Evolutionary conservation across 495 filamentous ascomycete genomes (phyloP).

Genomic region (Aspergillus diversus): DNA sequence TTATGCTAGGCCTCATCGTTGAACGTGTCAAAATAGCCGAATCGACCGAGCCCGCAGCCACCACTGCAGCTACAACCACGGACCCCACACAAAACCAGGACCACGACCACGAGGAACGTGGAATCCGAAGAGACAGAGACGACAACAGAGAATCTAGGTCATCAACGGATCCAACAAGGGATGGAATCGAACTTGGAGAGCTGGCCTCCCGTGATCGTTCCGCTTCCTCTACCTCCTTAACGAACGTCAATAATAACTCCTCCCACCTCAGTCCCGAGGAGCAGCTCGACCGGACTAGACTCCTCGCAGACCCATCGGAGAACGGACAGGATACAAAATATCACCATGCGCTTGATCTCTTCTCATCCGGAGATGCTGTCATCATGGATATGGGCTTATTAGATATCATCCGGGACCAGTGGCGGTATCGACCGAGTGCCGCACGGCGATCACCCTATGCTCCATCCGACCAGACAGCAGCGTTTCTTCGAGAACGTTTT

Average conservation of each 20-base stretch:
- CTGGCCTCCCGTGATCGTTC: constrained; percentile 14
- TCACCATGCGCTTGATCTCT: constrained; percentile 57
- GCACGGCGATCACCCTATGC: constrained; percentile 33
- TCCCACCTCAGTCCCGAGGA: constrained; percentile 32
- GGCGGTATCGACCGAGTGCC: constrained; percentile 42
- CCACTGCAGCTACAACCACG: constrained; percentile 7
- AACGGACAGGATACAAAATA: constrained; percentile 35
- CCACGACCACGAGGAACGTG: constrained; percentile 67
- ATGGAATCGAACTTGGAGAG: constrained; percentile 29
- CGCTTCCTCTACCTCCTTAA: background rate
- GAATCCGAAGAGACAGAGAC: constrained; percentile 33
- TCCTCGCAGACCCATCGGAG: constrained; percentile 48
- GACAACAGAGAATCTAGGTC: background rate
- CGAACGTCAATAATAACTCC: constrained; percentile 9
- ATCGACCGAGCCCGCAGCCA: constrained; percentile 8
- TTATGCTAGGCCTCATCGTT: constrained; percentile 74
- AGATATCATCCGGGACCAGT: constrained; percentile 67
- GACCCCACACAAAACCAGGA: constrained; percentile 54
- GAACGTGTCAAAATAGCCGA: constrained; percentile 62
- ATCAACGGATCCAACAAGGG: constrained; percentile 7
- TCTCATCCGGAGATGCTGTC: constrained; percentile 69
- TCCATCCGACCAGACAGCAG: constrained; percentile 45
- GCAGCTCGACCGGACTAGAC: constrained; percentile 48
- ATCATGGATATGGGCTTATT: constrained; percentile 72
- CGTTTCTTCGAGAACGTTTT: constrained; percentile 47